These are phyloP conservation scores for Pythium aristosporum DNA, from an alignment of 352 stramenopile genomes.

Conservation along the genomic window DNA sequence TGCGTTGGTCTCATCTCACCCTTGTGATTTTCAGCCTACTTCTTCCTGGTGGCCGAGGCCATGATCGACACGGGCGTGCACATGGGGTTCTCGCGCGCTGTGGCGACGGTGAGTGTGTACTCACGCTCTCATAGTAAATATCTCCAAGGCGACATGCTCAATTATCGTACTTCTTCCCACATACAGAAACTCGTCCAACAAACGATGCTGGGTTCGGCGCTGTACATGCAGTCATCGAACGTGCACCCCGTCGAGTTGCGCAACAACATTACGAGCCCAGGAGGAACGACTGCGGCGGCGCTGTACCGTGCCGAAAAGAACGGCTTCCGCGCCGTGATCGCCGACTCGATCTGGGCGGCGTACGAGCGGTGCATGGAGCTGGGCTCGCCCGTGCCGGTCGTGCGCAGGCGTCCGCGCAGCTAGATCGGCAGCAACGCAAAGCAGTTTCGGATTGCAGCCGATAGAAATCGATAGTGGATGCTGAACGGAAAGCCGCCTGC, in stretches of 20 bases:
- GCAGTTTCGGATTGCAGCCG: no score
- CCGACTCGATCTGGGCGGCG: conserved; percentile 95
- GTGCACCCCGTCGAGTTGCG: conserved; percentile 90
- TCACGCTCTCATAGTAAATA: neutral
- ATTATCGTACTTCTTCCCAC: neutral
- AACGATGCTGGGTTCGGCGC: conserved; percentile 91
- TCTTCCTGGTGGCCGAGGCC: conserved; percentile 94
- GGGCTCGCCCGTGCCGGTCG: conserved; percentile 74
- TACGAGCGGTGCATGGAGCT: conserved; percentile 94
- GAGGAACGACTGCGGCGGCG: conserved; percentile 92
- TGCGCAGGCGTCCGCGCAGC: conserved; percentile 59
- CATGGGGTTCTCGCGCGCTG: conserved; percentile 93
- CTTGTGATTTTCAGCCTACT: conserved; percentile 72
- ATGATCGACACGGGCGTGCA: conserved; percentile 96
- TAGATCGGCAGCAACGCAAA: neutral
- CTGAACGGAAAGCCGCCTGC: no score
- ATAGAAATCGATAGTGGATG: no score
- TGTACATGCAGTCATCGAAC: conserved; percentile 92
- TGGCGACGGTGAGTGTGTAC: conserved; percentile 66
- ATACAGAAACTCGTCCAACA: conserved; percentile 91
- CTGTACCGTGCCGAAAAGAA: conserved; percentile 97
- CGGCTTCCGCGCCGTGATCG: conserved; percentile 91
- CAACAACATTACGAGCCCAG: conserved; percentile 94
- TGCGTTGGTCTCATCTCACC: neutral
- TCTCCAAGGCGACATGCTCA: neutral